Base-by-base conservation (phyloP, 73 alveolate genomes). In the Paramecium sexaurelia region DNA sequence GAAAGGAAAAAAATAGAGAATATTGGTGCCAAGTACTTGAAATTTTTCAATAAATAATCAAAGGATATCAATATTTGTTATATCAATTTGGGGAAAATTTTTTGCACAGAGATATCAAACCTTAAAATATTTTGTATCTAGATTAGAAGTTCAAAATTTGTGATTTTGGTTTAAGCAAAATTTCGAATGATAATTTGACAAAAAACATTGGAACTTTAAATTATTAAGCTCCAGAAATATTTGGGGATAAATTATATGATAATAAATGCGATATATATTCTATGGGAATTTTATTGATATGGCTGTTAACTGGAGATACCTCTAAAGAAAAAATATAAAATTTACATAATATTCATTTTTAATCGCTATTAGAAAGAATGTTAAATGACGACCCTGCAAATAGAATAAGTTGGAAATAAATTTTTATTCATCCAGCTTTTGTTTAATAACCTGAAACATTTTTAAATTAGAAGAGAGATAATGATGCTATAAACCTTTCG, bases 181-280 rank as follows among this genome's bases (percentile, higher is more conserved):
- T 10, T 33, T 11, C 55, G 7, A 3, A 13, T 4, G 57, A 36
- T 3, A 32, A 36, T 17, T 35, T 32, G 8, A 73, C 87, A 6
- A 39, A 22, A 33, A 5, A 17, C 9, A 19, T 73, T 4, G 87
- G 87, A 2, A 73, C 87, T 35, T 6, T 11, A 73, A 39, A 73
- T 0, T 78, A 7, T 78, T 22, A 37, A 35, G 90, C 90, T 78
- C 90, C 90, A 19, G 90, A 78, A 43, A 1, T 78, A 1, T 29
- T 6, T 7, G 32, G 73, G n/a, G 75, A 61, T 41, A 11, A 40
- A 11, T 5, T 5, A 4, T 78, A 78, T 40, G 90, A 78, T 33
- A 78, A 78, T 78, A 78, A 43, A 78, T 78, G 90, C 20, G 90
- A 78, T 22, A 78, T 78, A 3, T 78, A 78, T 26, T 78, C 90